Evolutionary conservation across 768 basidiomycete species (phyloP).

Genomic region (Pleurotus giganteus): DNA sequence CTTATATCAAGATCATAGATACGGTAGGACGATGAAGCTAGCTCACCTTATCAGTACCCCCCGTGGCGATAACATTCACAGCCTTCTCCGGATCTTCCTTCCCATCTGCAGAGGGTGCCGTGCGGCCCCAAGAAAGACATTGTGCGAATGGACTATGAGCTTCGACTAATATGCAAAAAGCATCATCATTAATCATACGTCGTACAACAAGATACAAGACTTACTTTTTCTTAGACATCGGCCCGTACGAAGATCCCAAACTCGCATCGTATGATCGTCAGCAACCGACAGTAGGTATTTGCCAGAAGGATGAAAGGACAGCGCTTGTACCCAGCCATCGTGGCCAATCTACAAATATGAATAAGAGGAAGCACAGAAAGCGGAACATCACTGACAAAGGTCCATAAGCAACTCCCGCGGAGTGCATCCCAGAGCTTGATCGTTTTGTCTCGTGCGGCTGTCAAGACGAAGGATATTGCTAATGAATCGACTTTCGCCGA

Average conservation of each 20-base stretch:
- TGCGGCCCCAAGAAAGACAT: conserved; percentile 78
- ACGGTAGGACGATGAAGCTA: not conserved
- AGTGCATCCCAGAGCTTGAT: conserved; percentile 90
- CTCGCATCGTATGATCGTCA: conserved; percentile 87
- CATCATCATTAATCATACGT: no score
- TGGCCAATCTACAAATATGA: conserved; percentile 57
- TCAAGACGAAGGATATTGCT: conserved; percentile 55
- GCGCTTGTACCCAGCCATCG: conserved; percentile 87
- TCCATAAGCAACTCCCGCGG: conserved; percentile 78
- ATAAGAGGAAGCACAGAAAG: conserved; percentile 10
- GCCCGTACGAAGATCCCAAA: conserved; percentile 87
- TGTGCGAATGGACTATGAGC: conserved; percentile 86
- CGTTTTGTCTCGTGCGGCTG: conserved; percentile 87
- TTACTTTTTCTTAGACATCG: conserved; percentile 61
- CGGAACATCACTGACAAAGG: conserved; percentile 51
- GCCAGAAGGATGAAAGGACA: conserved; percentile 88
- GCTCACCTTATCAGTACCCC: conserved; percentile 64
- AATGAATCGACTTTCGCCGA: conserved; percentile 8
- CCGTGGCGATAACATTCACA: conserved; percentile 68
- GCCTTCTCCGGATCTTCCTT: conserved; percentile 51
- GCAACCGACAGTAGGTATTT: conserved; percentile 89
- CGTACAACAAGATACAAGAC: not conserved
- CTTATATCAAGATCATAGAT: not conserved
- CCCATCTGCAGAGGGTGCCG: conserved; percentile 39
- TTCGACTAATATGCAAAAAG: conserved; percentile 60